phyloP scores from a whole-genome alignment of 1,139 yeast species.

The Debaryomycetaceae sp. region DNA sequence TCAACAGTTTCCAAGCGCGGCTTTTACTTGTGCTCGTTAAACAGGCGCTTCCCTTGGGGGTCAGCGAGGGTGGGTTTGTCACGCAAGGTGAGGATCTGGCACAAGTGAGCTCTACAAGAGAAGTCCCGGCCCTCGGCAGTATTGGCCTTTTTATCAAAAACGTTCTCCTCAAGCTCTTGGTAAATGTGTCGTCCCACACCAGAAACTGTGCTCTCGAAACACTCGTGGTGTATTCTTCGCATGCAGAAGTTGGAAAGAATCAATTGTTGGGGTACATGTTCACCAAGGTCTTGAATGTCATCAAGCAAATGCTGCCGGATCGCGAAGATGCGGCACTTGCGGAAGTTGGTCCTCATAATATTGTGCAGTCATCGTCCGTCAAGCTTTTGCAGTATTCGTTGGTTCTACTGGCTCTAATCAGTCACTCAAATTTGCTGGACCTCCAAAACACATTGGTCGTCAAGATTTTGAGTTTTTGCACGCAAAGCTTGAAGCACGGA shows the following conservation, averaged over 20 bases:
- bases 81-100: constrained; percentile 5
- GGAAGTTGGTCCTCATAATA: constrained; percentile 12
- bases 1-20: constrained; percentile 26
- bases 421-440: constrained; percentile 24
- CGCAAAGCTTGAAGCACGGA: constrained; percentile 35
- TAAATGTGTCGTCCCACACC: constrained; percentile 24
- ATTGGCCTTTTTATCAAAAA: constrained; percentile 20
- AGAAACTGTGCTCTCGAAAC: constrained; percentile 27
- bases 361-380: constrained; percentile 12
- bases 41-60: constrained; percentile 26
- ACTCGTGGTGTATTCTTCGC: constrained; percentile 19
- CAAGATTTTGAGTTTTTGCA: constrained; percentile 35
- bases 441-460: constrained; percentile 34
- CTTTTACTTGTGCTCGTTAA: constrained; percentile 22
- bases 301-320: constrained; percentile 12
- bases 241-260: constrained; percentile 27
- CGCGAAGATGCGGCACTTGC: constrained; percentile 7
- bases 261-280: constrained; percentile 24
- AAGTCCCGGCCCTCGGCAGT: constrained; percentile 10
- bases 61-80: constrained; percentile 19
- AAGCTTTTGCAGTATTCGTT: constrained; percentile 25
- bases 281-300: constrained; percentile 23
- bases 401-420: constrained; percentile 27
- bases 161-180: constrained; percentile 21
- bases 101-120: too few species aligned